Evolutionary conservation across 257 asterid species (phyloP).

Genomic region (Cynanchum wilfordii): DNA sequence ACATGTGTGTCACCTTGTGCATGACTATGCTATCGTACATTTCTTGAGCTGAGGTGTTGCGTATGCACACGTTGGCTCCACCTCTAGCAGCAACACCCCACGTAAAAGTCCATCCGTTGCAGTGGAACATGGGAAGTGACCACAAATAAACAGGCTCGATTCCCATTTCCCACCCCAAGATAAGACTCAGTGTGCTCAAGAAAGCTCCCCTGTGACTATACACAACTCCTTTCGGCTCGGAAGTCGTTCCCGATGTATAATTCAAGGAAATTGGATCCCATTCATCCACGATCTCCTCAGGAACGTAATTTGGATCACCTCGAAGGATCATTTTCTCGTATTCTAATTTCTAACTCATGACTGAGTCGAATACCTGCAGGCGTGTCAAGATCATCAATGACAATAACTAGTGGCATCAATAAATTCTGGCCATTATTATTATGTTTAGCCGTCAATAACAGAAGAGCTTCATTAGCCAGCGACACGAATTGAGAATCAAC

Average conservation of each 20-base stretch:
- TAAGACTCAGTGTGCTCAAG: slow-evolving; percentile 61
- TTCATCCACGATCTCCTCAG: slow-evolving; percentile 50
- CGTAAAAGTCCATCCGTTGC: slow-evolving; percentile 95
- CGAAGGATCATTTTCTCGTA: slow-evolving; percentile 48
- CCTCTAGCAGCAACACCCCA: slow-evolving; percentile 95
- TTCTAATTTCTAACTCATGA: slow-evolving; percentile 49
- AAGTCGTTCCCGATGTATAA: slow-evolving; percentile 86
- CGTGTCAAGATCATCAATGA: slow-evolving; percentile 51
- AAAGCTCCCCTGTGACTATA: slow-evolving; percentile 86
- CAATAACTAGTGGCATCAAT: slow-evolving; percentile 46
- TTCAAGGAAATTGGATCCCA: slow-evolving; percentile 78
- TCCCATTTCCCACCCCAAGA: slow-evolving; percentile 77
- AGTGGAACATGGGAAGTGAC: slow-evolving; percentile 95
- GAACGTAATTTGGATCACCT: slow-evolving; percentile 35
- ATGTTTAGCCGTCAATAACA: slow-evolving; percentile 19
- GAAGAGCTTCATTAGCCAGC: slow-evolving; percentile 47
- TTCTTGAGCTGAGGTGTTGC: slow-evolving; percentile 56
- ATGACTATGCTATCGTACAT: slow-evolving; percentile 45
- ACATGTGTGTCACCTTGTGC: slow-evolving; percentile 83
- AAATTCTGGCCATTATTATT: no score
- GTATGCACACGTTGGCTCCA: slow-evolving; percentile 82
- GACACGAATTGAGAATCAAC: slow-evolving; percentile 52
- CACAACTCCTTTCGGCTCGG: slow-evolving; percentile 84
- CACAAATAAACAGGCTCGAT: slow-evolving; percentile 71
- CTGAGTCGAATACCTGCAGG: slow-evolving; percentile 55